Base-by-base conservation (phyloP, 371 early-diverging fungal genomes). In the Mortierella sp. region DNA sequence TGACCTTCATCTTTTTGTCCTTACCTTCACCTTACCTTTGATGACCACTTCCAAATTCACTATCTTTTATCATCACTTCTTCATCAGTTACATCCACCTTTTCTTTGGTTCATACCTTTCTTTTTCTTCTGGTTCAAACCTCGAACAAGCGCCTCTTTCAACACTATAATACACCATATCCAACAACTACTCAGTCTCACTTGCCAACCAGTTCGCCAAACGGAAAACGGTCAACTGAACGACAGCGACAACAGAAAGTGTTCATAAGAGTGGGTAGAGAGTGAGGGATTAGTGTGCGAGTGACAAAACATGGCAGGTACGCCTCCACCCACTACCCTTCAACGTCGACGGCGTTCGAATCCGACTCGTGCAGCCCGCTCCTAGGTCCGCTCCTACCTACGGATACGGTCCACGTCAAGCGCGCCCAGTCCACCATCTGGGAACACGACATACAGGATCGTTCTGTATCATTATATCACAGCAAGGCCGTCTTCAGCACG, bases 301-400 rank as follows among this genome's bases (percentile, higher is more conserved):
- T 50, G 24, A 61, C 71, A 71, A 79, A 74, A 29, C 75, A 74
- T 58, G 75, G 74, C 67, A 61, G 75, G 44, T 67, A 67, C 52
- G 71, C 70, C 39, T 74, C 74, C n/a, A 70, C 67, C 9, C 74
- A 70, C 43, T 74, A 61, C 61, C 55, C 74, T 16, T 41, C 75
- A 26, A 71, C 79, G 22, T 41, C 75, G 29, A 71, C 79, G 26
- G n/a, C 66, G 14, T 65, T 34, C 29, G 76, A 68, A 53, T 61
- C 72, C 29, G 72, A 65, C 47, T 68, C 70, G 14, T 26, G 53
- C 39, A 64, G 44, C 43, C 71, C 79, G 47, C 44, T 79, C 1
- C 64, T 74, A 1, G 76, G 79, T 10, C 79, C 79, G 10, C 67
- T 66, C 40, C 48, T 74, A 16, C 68, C 70, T 26, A 75, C 79